phyloP scores from a whole-genome alignment of 2,329 filamentous ascomycete genomes.

The Davidsoniella australis region DNA sequence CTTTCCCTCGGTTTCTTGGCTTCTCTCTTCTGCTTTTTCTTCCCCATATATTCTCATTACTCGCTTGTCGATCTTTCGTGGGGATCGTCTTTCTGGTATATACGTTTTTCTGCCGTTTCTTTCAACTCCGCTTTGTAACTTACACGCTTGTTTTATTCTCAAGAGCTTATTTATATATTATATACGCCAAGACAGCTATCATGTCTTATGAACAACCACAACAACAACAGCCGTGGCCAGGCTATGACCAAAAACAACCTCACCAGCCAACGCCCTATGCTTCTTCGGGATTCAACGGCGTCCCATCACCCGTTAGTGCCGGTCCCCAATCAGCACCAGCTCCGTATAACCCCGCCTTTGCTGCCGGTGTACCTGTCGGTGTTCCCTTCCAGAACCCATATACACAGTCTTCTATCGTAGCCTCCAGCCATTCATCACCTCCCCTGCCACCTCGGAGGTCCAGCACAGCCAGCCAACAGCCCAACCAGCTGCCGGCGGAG shows the following conservation, averaged over 20 bases:
- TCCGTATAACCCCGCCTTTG: slow-evolving; percentile 3
- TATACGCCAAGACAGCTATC: neutral
- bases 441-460: neutral
- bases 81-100: no score
- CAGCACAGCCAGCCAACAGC: neutral
- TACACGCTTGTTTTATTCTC: no score
- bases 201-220: neutral
- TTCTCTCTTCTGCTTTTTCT: no score
- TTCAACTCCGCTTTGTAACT: no score
- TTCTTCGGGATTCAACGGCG: neutral
- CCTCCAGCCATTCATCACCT: neutral
- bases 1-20: no score
- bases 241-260: neutral
- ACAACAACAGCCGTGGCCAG: neutral
- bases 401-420: neutral
- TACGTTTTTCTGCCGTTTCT: no score
- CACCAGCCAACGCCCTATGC: neutral
- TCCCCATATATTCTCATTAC: no score
- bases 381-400: slow-evolving; percentile 1
- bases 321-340: neutral
- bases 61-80: no score
- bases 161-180: no score
- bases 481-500: neutral
- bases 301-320: neutral
- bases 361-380: neutral